Conservation (phyloP, 352 stramenopile species). For the Globisporangium lucens region DNA sequence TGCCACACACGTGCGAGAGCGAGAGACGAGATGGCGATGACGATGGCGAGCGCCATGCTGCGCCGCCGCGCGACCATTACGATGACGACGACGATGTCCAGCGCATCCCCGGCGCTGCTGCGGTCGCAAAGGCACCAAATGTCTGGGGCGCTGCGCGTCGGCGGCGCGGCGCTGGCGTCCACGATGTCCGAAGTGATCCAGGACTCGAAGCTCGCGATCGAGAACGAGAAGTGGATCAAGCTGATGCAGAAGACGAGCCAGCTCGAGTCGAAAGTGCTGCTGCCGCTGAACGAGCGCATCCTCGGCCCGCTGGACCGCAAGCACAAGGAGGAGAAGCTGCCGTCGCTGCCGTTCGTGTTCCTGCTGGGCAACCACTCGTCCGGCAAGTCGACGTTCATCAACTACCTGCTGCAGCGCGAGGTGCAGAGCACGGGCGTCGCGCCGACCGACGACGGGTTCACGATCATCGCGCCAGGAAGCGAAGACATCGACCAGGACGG, state of each 20-base stretch:
- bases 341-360: constrained; percentile 97
- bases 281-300: constrained; percentile 84
- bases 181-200: constrained; percentile 26
- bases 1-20: background rate
- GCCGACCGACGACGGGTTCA: constrained; percentile 99
- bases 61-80: background rate
- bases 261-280: constrained; percentile 64
- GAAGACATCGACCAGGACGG: constrained; percentile 98
- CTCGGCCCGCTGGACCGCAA: constrained; percentile 86
- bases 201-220: constrained; percentile 23
- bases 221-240: constrained; percentile 79
- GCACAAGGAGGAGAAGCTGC: constrained; percentile 89
- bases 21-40: constrained; percentile 12
- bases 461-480: constrained; percentile 96
- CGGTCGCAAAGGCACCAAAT: background rate
- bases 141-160: background rate
- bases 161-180: constrained; percentile 9
- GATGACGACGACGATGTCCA: background rate
- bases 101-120: background rate
- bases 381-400: constrained; percentile 99
- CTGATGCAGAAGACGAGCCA: constrained; percentile 82
- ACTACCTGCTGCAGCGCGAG: constrained; percentile 94
- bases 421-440: constrained; percentile 99
- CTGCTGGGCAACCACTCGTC: constrained; percentile 98
- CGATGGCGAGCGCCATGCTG: constrained; percentile 12